These are phyloP conservation scores for Carallia pectinifolia DNA, from an alignment of 345 rosid genomes.

Conservation along the genomic window DNA sequence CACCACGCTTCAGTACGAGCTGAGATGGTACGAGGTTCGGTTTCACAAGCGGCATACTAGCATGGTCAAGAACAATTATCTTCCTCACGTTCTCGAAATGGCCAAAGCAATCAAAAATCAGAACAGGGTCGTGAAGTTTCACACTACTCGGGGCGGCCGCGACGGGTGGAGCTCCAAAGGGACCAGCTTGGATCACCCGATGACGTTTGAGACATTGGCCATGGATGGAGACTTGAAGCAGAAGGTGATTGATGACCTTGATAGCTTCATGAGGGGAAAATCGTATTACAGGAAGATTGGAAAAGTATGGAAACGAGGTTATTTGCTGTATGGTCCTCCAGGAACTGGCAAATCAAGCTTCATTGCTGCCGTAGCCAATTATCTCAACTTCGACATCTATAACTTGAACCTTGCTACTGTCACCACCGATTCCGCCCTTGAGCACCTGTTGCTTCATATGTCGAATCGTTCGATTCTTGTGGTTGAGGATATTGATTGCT, in stretches of 20 bases:
- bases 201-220: constrained; percentile 40
- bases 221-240: constrained; percentile 41
- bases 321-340: constrained; percentile 38
- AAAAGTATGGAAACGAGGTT: constrained; percentile 36
- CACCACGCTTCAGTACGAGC: constrained; percentile 11
- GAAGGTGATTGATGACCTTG: constrained; percentile 30
- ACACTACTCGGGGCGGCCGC: constrained; percentile 19
- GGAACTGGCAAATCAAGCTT: constrained; percentile 46
- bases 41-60: constrained; percentile 25
- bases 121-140: constrained; percentile 28
- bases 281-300: constrained; percentile 36
- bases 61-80: constrained; percentile 30
- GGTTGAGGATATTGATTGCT: constrained; percentile 50
- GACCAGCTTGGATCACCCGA: constrained; percentile 38
- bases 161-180: constrained; percentile 32
- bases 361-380: constrained; percentile 47
- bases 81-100: constrained; percentile 32
- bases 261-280: constrained; percentile 26
- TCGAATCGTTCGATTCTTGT: constrained; percentile 45
- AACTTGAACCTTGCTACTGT: constrained; percentile 34
- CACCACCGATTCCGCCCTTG: constrained; percentile 28
- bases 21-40: constrained; percentile 38
- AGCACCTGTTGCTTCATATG: constrained; percentile 35
- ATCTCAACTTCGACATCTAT: constrained; percentile 40
- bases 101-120: constrained; percentile 34